Evolutionary conservation across 108 stramenopile genomes (phyloP).

Genomic region (Nitzschia palea): DNA sequence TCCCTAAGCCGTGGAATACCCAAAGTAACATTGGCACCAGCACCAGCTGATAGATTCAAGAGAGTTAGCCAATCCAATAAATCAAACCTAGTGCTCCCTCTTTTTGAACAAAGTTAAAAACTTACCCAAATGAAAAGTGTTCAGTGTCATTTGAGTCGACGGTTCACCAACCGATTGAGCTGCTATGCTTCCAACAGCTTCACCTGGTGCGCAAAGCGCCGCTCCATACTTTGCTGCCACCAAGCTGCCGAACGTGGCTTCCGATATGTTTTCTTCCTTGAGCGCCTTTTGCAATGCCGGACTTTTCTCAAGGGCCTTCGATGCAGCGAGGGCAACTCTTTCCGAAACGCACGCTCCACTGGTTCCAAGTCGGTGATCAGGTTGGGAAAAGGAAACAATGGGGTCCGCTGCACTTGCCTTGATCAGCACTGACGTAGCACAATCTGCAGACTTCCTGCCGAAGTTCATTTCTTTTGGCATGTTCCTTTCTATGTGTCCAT

Average conservation of each 20-base stretch:
- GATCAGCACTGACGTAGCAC: slow-evolving; percentile 61
- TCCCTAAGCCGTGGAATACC: slow-evolving; percentile 99
- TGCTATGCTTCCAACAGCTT: slow-evolving; percentile 98
- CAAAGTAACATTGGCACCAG: slow-evolving; percentile 99
- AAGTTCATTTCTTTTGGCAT: slow-evolving; percentile 71
- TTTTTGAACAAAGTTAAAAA: background rate
- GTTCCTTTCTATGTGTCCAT: slow-evolving; percentile 47
- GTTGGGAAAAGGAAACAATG: slow-evolving; percentile 51
- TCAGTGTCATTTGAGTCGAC: slow-evolving; percentile 99
- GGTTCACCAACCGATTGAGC: slow-evolving; percentile 98
- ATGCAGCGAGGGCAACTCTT: slow-evolving; percentile 64
- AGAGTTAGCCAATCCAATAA: background rate
- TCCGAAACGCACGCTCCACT: slow-evolving; percentile 88
- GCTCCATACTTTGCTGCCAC: slow-evolving; percentile 92
- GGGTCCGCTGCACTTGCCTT: slow-evolving; percentile 76
- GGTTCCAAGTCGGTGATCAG: slow-evolving; percentile 68
- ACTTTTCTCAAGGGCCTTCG: slow-evolving; percentile 45
- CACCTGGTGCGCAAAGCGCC: slow-evolving; percentile 94
- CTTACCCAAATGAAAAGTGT: slow-evolving; percentile 95
- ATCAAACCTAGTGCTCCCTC: background rate
- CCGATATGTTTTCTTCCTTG: slow-evolving; percentile 52
- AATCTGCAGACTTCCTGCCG: slow-evolving; percentile 46
- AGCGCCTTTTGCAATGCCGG: slow-evolving; percentile 54
- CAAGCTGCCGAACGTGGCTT: slow-evolving; percentile 54
- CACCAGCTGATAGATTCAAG: slow-evolving; percentile 70